Conservation (phyloP, 2,329 filamentous ascomycete species). For the Microcyclosporella mali region DNA sequence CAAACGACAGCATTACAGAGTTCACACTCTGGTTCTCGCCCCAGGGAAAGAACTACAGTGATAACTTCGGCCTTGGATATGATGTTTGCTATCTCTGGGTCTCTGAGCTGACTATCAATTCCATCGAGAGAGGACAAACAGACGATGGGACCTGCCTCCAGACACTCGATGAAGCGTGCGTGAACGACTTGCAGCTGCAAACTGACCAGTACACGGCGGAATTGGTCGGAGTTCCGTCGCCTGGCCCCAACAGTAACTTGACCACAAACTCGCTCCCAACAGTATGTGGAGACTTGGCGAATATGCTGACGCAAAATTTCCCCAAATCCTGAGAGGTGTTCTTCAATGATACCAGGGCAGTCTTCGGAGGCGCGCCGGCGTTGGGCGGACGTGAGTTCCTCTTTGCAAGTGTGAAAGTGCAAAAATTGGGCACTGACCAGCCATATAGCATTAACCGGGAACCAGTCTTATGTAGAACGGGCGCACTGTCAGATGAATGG, state of each 20-base stretch:
- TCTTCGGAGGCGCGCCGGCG: constrained; percentile 6
- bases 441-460: constrained; percentile 3
- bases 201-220: neutral
- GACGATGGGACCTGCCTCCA: constrained; percentile 10
- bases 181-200: constrained; percentile 4
- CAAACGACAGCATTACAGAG: constrained; percentile 5
- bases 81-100: constrained; percentile 12
- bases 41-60: constrained; percentile 4
- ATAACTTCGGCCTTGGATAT: constrained; percentile 10
- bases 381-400: constrained; percentile 7
- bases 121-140: constrained; percentile 7
- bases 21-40: constrained; percentile 12
- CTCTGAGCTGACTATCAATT: constrained; percentile 1
- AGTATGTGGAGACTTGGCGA: constrained; percentile 9
- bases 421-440: neutral
- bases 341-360: constrained; percentile 7
- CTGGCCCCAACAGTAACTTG: constrained; percentile 7
- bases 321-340: constrained; percentile 10
- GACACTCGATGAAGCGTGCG: constrained; percentile 9
- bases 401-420: neutral
- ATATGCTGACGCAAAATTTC: constrained; percentile 9
- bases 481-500: constrained; percentile 4
- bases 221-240: constrained; percentile 7
- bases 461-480: constrained; percentile 6
- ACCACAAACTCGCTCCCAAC: constrained; percentile 9